These are phyloP conservation scores for Umbellularia californica DNA, from an alignment of 164 flowering plant species.

Conservation along the genomic window DNA sequence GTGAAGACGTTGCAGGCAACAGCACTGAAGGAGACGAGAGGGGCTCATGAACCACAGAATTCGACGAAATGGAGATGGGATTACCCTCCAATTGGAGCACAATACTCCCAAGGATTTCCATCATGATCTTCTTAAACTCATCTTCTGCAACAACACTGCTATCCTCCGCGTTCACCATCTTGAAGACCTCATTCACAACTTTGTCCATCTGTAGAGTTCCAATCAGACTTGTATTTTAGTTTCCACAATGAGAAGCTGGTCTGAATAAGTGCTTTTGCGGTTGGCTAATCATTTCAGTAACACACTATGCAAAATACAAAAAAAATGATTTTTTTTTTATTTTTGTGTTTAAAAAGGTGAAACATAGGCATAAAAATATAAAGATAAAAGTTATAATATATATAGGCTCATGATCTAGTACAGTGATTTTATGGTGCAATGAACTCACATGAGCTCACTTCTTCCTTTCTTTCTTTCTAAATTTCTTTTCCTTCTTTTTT, in stretches of 20 bases:
- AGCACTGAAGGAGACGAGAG: slow-evolving; percentile 47
- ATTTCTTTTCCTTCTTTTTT: no score
- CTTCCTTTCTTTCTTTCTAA: no score
- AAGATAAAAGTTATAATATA: no score
- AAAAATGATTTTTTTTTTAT: no score
- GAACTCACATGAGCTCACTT: no score
- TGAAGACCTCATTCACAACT: slow-evolving; percentile 41
- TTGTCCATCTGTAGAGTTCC: slow-evolving; percentile 56
- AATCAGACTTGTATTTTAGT: neutral
- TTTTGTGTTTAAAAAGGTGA: no score
- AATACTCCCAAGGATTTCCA: slow-evolving; percentile 64
- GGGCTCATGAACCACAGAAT: slow-evolving; percentile 89
- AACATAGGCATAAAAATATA: no score
- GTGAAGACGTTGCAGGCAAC: slow-evolving; percentile 15
- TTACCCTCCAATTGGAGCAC: slow-evolving; percentile 84
- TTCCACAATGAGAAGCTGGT: neutral
- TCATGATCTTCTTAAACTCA: slow-evolving; percentile 73
- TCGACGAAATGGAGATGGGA: slow-evolving; percentile 61
- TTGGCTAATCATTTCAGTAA: no score
- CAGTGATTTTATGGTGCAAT: no score
- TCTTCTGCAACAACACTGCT: slow-evolving; percentile 63
- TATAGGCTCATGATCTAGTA: no score
- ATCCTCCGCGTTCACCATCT: slow-evolving; percentile 61
- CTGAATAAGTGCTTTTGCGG: neutral
- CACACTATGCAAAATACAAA: no score